Percentiles rank a stretch among this genome's conserved stretches.
phyloP scores from a whole-genome alignment of 2,329 filamentous ascomycete genomes.

The Clarireedia sp. region DNA sequence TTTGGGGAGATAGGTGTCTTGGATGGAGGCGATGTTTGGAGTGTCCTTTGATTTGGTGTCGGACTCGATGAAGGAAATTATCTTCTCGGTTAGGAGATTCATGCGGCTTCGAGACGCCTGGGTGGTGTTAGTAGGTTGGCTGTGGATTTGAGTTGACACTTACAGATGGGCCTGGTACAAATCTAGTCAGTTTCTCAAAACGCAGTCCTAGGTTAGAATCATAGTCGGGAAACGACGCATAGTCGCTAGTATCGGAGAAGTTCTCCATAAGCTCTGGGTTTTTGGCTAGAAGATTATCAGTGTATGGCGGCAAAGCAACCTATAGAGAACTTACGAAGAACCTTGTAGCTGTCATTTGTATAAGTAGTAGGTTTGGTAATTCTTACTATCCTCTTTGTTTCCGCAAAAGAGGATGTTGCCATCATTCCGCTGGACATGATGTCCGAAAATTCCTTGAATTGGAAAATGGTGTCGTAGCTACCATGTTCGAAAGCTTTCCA shows the following conservation, averaged over 20 bases:
- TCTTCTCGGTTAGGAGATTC: constrained; percentile 18
- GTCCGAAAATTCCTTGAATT: constrained; percentile 26
- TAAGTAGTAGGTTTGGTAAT: constrained; percentile 16
- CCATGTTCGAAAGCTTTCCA: constrained; percentile 27
- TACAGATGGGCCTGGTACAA: constrained; percentile 23
- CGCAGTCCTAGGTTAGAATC: constrained; percentile 17
- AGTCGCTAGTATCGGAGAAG: constrained; percentile 26
- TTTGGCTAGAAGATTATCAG: constrained; percentile 2
- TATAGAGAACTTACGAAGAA: constrained; percentile 23
- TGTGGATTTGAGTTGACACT: not conserved
- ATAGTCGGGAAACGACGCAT: constrained; percentile 28
- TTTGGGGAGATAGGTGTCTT: not conserved
- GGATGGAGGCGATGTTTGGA: not conserved
- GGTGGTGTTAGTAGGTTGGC: constrained; percentile 10
- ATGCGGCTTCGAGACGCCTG: constrained; percentile 18
- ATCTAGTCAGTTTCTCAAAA: constrained; percentile 23
- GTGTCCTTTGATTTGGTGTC: not conserved
- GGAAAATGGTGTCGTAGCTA: constrained; percentile 29
- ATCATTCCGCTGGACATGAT: constrained; percentile 21
- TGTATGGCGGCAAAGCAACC: not conserved
- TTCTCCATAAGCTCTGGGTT: constrained; percentile 1
- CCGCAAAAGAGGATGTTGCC: constrained; percentile 23
- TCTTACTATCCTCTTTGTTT: constrained; percentile 25
- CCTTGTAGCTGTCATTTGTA: constrained; percentile 18
- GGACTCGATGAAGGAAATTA: constrained; percentile 16